Evolutionary conservation across 1,284 basidiomycete species (phyloP).

Genomic region (Fomitopsis schrenkii): DNA sequence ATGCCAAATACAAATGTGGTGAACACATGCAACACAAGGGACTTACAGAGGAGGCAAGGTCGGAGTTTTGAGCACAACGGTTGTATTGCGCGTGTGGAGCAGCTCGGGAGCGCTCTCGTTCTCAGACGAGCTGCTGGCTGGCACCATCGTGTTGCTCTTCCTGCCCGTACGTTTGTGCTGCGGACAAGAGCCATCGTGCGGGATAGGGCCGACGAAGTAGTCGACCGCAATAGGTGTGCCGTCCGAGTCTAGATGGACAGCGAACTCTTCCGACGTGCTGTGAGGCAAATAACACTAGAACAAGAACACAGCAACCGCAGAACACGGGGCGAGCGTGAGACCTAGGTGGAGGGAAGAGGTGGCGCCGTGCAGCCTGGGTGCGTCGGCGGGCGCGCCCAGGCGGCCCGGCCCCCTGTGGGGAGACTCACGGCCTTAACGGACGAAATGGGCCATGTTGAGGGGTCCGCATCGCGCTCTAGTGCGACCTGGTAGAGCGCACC

Average conservation of each 20-base stretch:
- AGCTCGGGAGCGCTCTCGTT: constrained; percentile 12
- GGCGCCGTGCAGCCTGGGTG: background rate
- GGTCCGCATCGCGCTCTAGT: constrained; percentile 46
- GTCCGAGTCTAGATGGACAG: constrained; percentile 48
- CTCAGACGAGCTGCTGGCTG: constrained; percentile 16
- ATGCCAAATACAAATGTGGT: background rate
- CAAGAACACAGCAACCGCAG: constrained; percentile 7
- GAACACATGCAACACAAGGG: constrained; percentile 5
- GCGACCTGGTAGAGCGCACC: constrained; percentile 71
- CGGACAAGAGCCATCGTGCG: constrained; percentile 64
- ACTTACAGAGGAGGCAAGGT: constrained; percentile 56
- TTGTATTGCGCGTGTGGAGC: constrained; percentile 45
- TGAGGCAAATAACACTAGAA: constrained; percentile 57
- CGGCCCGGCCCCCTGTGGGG: background rate
- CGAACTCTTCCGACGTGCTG: constrained; percentile 49
- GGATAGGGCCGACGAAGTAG: constrained; percentile 63
- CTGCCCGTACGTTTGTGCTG: constrained; percentile 17
- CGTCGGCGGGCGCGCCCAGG: constrained; percentile 1
- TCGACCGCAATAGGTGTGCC: constrained; percentile 58
- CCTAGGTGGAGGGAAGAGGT: background rate
- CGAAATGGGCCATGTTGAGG: constrained; percentile 57
- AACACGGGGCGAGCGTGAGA: constrained; percentile 2
- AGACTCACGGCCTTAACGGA: constrained; percentile 68
- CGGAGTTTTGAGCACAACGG: constrained; percentile 44
- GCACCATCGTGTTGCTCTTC: constrained; percentile 21